A percentile compares a stretch with the other conserved stretches of the same genome.
Conservation (phyloP, 2,329 filamentous ascomycete genomes). For the Penicillium frequentans region DNA sequence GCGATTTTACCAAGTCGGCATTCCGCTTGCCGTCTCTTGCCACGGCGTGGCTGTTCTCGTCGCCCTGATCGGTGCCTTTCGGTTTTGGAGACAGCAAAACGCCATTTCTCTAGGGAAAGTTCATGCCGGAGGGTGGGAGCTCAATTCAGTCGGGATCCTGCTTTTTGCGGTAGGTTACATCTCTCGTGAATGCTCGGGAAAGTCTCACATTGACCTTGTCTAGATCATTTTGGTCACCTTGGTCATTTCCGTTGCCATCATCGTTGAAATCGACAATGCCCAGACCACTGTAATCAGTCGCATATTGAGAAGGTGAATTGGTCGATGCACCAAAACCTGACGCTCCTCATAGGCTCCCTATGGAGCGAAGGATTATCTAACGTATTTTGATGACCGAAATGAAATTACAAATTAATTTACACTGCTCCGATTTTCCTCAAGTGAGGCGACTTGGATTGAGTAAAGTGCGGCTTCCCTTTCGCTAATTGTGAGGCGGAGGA, state of each 20-base stretch:
- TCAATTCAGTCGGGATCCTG: slow-evolving; percentile 50
- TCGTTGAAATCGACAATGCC: slow-evolving; percentile 14
- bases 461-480: too few species aligned
- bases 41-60: slow-evolving; percentile 54
- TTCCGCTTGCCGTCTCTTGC: slow-evolving; percentile 54
- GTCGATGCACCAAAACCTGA: background rate
- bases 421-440: background rate
- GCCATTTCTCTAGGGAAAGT: slow-evolving; percentile 60
- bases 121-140: slow-evolving; percentile 60
- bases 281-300: background rate
- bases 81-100: slow-evolving; percentile 63
- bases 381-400: background rate
- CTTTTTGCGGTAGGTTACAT: slow-evolving; percentile 49
- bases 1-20: slow-evolving; percentile 61
- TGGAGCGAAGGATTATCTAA: background rate
- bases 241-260: slow-evolving; percentile 17
- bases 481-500: too few species aligned
- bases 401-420: background rate
- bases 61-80: slow-evolving; percentile 54
- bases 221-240: slow-evolving; percentile 21
- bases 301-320: background rate
- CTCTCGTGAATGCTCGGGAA: background rate
- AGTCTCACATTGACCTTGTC: background rate
- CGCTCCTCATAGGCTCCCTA: background rate
- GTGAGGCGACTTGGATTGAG: background rate